Evolutionary conservation across 139 green algal species (phyloP).

Genomic region (Haematococcus lacustris): DNA sequence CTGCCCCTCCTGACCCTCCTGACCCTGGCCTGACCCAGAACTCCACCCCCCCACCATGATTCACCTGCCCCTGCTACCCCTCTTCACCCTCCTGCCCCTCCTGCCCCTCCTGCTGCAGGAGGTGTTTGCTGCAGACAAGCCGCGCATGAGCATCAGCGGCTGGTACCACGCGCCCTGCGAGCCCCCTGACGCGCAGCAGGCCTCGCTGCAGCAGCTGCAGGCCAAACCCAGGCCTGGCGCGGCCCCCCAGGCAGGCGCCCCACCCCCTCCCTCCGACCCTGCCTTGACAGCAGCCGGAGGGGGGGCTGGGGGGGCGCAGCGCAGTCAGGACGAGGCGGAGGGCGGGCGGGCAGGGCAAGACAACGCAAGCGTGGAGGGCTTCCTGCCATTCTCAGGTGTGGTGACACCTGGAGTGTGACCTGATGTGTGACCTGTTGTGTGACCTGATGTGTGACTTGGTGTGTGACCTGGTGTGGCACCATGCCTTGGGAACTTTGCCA

Average conservation of each 20-base stretch:
- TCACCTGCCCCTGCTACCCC: too few relatives aligned
- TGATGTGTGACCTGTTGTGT: too few relatives aligned
- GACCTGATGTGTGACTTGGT: background rate
- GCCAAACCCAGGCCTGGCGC: background rate
- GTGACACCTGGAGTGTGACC: too few relatives aligned
- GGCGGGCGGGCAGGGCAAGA: background rate
- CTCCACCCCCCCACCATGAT: too few relatives aligned
- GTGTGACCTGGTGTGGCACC: background rate
- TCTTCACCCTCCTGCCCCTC: too few relatives aligned
- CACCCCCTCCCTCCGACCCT: too few relatives aligned
- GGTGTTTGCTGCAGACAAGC: conserved; percentile 50
- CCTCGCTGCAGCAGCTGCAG: conserved; percentile 67
- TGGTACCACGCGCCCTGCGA: conserved; percentile 70
- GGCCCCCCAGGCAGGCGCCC: background rate
- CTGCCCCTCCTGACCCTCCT: too few relatives aligned
- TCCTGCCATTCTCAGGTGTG: background rate
- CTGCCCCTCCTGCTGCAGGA: conserved; percentile 14
- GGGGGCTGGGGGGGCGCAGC: background rate
- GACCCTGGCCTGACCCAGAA: too few relatives aligned
- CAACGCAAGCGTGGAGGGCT: background rate
- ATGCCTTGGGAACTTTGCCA: too few relatives aligned
- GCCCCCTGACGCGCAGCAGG: conserved; percentile 41
- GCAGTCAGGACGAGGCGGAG: background rate
- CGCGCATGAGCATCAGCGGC: conserved; percentile 61
- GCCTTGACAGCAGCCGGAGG: background rate